These are phyloP conservation scores for Zychaea mexicana DNA, from an alignment of 371 early-diverging fungal genomes.

Conservation along the genomic window DNA sequence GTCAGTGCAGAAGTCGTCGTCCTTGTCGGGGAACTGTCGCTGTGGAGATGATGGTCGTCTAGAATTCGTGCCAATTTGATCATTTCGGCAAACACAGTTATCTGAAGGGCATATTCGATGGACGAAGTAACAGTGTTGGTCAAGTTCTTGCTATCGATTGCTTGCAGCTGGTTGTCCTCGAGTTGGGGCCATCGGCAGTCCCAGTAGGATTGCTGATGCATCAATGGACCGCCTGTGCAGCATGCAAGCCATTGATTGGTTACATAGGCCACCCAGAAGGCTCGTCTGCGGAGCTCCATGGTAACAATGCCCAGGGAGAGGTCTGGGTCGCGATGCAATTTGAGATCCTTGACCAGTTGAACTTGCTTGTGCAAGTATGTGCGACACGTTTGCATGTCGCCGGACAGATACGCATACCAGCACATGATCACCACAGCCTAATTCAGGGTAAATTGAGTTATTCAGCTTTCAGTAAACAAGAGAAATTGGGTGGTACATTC, in stretches of 20 bases:
- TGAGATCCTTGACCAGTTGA: constrained; percentile 2
- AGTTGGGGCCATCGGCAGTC: constrained; percentile 38
- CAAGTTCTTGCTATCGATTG: constrained; percentile 11
- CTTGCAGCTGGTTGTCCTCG: constrained; percentile 41
- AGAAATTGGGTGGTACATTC: no score
- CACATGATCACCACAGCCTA: constrained; percentile 18
- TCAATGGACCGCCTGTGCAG: constrained; percentile 17
- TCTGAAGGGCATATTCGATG: constrained; percentile 27
- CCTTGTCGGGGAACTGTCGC: neutral
- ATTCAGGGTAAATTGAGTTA: neutral
- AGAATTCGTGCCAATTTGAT: constrained; percentile 37
- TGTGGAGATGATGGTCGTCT: neutral
- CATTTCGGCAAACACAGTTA: constrained; percentile 39
- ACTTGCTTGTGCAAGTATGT: neutral
- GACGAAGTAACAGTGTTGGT: neutral
- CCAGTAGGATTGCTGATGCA: neutral
- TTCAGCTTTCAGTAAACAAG: no score
- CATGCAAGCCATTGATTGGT: constrained; percentile 41
- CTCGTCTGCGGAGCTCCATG: constrained; percentile 40
- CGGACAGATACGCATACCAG: constrained; percentile 14
- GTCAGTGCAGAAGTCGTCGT: constrained; percentile 15
- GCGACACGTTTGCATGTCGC: constrained; percentile 18
- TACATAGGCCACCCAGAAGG: constrained; percentile 43
- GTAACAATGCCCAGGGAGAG: constrained; percentile 11
- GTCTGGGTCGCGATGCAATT: constrained; percentile 16